Base-by-base conservation (phyloP, 306 rosid genomes). In the Cicer chorassanicum region DNA sequence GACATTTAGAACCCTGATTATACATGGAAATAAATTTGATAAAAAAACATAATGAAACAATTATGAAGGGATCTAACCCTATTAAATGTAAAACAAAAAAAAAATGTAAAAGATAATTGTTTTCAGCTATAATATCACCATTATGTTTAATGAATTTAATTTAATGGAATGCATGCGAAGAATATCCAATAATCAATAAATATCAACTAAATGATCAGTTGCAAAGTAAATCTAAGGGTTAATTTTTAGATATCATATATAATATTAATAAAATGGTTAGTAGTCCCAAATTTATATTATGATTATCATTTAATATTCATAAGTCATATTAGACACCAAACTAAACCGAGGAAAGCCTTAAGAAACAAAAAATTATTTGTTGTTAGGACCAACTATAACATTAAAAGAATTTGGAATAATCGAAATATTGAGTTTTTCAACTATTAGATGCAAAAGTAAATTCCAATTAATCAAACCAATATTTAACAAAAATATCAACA, bases 1-100 rank as follows among this genome's bases (percentile, higher is more conserved):
- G 12, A 75, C 11, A 61, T 85, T 72, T 53, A 85, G 57, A 72
- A 44, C 77, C 77, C 86, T 85, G 54, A 64, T 29, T 40, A 19
- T 46, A 65, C 11, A 64, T 1, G 6, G 6, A 41, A 68, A 73
- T 41, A 80, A n/a, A 80, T 51, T 36, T 14, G n/a, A 61, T 71
- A 21, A 2, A 24, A 77, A 46, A 63, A 53, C 40, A 39, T 5
- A 9, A 63, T 45, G 39, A 68, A 74, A 39, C 44, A 74, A 62
- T 5, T 63, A 53, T 39, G 36, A 73, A 65, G 8, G 10, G 5
- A n/a, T 77, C 65, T 65, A 69, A 44, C 60, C 1, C 19, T 8
- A 39, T 15, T 4, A 65, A 29, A 21, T 65, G 44, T 9, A 60
- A 55, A 57, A 77, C 48, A 16, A 59, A 24, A 21, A 19, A 19